These are phyloP conservation scores for Boeremia lycopersici DNA, from an alignment of 2,329 filamentous ascomycete genomes.

Conservation along the genomic window DNA sequence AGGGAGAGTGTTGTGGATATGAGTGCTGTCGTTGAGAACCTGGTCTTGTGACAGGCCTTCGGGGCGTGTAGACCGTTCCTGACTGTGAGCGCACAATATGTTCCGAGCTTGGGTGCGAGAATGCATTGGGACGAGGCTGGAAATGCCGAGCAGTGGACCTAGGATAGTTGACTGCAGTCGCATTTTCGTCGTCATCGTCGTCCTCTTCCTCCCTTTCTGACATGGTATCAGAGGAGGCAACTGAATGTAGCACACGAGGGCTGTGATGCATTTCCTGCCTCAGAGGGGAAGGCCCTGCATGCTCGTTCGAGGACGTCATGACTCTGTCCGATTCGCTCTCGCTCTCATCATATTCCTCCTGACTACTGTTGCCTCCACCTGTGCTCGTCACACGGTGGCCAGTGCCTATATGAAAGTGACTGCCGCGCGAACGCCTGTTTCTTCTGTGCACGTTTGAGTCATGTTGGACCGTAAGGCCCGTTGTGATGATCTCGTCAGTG, in stretches of 20 bases:
- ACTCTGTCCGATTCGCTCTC: conserved; percentile 84
- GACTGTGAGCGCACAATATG: conserved; percentile 48
- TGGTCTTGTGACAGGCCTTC: conserved; percentile 36
- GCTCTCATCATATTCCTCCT: conserved; percentile 93
- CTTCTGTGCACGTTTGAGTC: conserved; percentile 68
- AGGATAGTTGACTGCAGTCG: conserved; percentile 76
- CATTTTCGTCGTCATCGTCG: conserved; percentile 72
- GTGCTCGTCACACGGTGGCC: conserved; percentile 52
- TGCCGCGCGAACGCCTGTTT: conserved; percentile 51
- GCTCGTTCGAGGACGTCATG: conserved; percentile 68
- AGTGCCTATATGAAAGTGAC: conserved; percentile 42
- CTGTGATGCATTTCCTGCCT: conserved; percentile 37
- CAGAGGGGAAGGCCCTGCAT: conserved; percentile 50
- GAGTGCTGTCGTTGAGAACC: conserved; percentile 48
- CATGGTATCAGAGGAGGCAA: conserved; percentile 46
- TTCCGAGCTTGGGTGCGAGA: conserved; percentile 75
- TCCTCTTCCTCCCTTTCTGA: conserved; percentile 45
- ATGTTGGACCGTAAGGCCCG: conserved; percentile 77
- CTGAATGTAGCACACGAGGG: conserved; percentile 35
- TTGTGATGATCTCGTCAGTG: conserved; percentile 89
- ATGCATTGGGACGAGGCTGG: conserved; percentile 88
- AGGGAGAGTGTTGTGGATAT: conserved; percentile 59
- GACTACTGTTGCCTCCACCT: conserved; percentile 72
- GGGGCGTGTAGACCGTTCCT: conserved; percentile 56
- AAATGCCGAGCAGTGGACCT: conserved; percentile 64